phyloP scores from a whole-genome alignment of 2,329 filamentous ascomycete species.

The Dothideomycetidae sp. region DNA sequence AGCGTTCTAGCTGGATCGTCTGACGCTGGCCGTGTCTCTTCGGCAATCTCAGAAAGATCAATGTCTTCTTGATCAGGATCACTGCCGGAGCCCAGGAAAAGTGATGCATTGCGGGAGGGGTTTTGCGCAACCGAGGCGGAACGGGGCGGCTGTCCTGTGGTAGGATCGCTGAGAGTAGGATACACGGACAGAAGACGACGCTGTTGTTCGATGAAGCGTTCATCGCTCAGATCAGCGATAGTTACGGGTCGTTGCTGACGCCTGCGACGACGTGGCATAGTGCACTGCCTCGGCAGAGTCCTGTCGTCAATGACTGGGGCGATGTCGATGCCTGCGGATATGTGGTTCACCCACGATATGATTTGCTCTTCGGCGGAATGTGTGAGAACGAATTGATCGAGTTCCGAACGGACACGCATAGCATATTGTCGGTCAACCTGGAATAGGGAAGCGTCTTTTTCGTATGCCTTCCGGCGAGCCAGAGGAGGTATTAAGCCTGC shows the following conservation, averaged over 20 bases:
- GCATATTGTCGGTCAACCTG: conserved; percentile 40
- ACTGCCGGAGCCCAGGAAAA: neutral
- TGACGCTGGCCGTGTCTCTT: conserved; percentile 14
- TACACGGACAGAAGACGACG: conserved; percentile 34
- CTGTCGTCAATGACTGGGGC: conserved; percentile 57
- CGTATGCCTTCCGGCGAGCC: conserved; percentile 26
- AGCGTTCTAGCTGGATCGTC: neutral
- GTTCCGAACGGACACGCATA: conserved; percentile 57
- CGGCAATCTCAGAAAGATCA: conserved; percentile 21
- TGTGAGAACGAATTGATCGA: conserved; percentile 58
- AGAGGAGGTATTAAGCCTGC: conserved; percentile 30
- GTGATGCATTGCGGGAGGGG: neutral
- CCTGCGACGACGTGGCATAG: conserved; percentile 30
- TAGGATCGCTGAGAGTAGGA: conserved; percentile 17
- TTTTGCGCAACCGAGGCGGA: conserved; percentile 2
- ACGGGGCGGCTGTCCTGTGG: conserved; percentile 5
- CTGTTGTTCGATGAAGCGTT: conserved; percentile 32
- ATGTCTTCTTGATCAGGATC: conserved; percentile 23
- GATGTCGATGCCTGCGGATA: conserved; percentile 62
- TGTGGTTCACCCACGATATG: conserved; percentile 51
- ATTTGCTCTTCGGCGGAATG: conserved; percentile 51
- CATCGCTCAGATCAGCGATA: conserved; percentile 21
- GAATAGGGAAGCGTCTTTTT: conserved; percentile 34
- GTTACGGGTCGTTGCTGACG: conserved; percentile 17
- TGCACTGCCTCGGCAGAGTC: conserved; percentile 30